A percentile compares a stretch with the other conserved stretches of the same genome.
Conservation (phyloP, 495 filamentous ascomycete species). For the Trichoderma orchidacearum region DNA sequence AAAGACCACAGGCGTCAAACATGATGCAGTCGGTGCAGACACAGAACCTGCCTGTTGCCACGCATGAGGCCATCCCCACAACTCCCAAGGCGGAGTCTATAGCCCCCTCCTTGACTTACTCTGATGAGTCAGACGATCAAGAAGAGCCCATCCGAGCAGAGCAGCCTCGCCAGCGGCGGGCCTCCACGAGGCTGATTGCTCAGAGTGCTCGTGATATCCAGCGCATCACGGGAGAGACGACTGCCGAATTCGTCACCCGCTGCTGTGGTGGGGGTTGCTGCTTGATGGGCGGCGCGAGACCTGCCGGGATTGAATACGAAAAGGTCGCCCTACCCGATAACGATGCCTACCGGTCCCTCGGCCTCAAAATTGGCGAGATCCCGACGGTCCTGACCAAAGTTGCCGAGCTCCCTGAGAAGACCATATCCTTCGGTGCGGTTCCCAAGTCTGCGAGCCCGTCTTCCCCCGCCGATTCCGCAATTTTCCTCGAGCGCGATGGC, state of each 20-base stretch:
- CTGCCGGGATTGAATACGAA: constrained; percentile 33
- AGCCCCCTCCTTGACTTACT: constrained; percentile 21
- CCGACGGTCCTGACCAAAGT: constrained; percentile 56
- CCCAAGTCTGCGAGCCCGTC: constrained; percentile 16
- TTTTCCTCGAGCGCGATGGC: constrained; percentile 10
- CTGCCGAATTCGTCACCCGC: constrained; percentile 46
- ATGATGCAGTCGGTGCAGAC: not conserved
- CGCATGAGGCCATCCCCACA: constrained; percentile 8
- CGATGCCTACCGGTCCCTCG: constrained; percentile 64
- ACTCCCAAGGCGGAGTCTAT: constrained; percentile 12
- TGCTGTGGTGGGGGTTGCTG: constrained; percentile 97
- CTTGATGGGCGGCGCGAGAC: constrained; percentile 44
- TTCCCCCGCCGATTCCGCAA: constrained; percentile 23
- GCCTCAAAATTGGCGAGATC: constrained; percentile 62
- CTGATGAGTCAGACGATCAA: constrained; percentile 20
- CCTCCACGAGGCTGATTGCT: constrained; percentile 68
- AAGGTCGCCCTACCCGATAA: constrained; percentile 63
- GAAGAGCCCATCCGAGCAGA: constrained; percentile 13
- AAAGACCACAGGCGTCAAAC: not conserved
- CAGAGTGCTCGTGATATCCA: constrained; percentile 62
- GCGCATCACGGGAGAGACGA: constrained; percentile 49
- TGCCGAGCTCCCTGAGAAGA: constrained; percentile 58
- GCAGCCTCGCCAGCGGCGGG: constrained; percentile 43
- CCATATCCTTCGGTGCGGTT: constrained; percentile 46
- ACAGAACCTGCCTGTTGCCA: not conserved